A percentile compares a stretch with the other conserved stretches of the same genome.
Evolutionary conservation across 108 stramenopile genomes (phyloP).

Genomic region (Fragilariopsis cylindrus): DNA sequence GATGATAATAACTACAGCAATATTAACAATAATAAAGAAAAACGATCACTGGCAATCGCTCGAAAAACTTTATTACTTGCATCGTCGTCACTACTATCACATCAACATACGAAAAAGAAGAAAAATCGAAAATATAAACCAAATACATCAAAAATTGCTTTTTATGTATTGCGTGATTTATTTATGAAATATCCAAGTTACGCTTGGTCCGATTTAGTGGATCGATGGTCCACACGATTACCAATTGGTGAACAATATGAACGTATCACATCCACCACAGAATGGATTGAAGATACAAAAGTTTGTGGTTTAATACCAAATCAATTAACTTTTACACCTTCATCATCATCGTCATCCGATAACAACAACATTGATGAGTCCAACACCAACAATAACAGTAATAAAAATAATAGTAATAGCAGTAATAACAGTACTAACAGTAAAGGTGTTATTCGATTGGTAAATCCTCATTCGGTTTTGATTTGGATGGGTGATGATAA

Average conservation of each 20-base stretch:
- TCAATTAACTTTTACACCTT: slow-evolving; percentile 5
- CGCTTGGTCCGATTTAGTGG: slow-evolving; percentile 5
- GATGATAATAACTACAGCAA: not conserved
- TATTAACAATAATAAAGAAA: not conserved
- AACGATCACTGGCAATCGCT: slow-evolving; percentile 17
- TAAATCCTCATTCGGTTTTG: slow-evolving; percentile 6
- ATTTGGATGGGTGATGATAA: not conserved
- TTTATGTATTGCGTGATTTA: slow-evolving; percentile 12
- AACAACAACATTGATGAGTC: not conserved
- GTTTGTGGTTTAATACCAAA: not conserved
- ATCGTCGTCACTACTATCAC: not conserved
- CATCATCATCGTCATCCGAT: not conserved
- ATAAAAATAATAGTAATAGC: not conserved
- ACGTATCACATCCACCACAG: slow-evolving; percentile 6
- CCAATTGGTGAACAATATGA: slow-evolving; percentile 12
- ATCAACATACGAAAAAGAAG: not conserved
- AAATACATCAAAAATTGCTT: slow-evolving; percentile 4
- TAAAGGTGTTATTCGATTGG: slow-evolving; percentile 5
- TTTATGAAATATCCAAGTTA: slow-evolving; percentile 12
- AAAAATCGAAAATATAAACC: not conserved
- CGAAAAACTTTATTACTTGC: slow-evolving; percentile 12
- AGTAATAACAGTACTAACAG: not conserved
- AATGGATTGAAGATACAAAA: slow-evolving; percentile 6
- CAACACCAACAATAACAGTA: not conserved
- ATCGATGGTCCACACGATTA: slow-evolving; percentile 10